A percentile compares a stretch with the other conserved stretches of the same genome.
Evolutionary conservation across 352 stramenopile genomes (phyloP).

Genomic region (Pythium folliculosum): DNA sequence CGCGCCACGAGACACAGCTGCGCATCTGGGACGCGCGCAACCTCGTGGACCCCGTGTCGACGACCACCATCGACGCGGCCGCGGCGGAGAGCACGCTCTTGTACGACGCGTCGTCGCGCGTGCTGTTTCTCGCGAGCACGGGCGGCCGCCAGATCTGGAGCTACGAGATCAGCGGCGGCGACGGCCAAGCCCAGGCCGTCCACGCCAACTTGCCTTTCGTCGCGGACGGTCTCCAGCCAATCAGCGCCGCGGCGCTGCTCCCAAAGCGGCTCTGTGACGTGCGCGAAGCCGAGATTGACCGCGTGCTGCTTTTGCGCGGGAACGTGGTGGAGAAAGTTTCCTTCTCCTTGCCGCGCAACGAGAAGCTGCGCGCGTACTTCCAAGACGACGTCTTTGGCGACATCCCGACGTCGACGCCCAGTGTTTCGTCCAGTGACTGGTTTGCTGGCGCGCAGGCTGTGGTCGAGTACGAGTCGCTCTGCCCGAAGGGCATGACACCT

Average conservation of each 20-base stretch:
- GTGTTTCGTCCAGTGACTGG: constrained; percentile 46
- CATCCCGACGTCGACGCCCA: constrained; percentile 34
- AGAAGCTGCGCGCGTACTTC: constrained; percentile 74
- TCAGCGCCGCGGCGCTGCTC: constrained; percentile 60
- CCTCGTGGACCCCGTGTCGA: constrained; percentile 62
- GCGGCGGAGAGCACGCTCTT: constrained; percentile 48
- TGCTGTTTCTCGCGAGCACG: constrained; percentile 70
- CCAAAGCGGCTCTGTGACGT: constrained; percentile 70
- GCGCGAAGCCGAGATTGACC: constrained; percentile 63
- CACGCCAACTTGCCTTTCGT: constrained; percentile 70
- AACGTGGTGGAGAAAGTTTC: constrained; percentile 54
- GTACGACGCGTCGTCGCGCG: constrained; percentile 64
- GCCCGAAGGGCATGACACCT: constrained; percentile 57
- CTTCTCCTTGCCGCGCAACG: constrained; percentile 66
- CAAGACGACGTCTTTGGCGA: constrained; percentile 77
- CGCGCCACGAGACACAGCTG: constrained; percentile 66
- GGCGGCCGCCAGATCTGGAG: constrained; percentile 75
- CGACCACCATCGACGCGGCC: constrained; percentile 39
- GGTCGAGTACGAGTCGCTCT: constrained; percentile 56
- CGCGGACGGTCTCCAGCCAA: constrained; percentile 46
- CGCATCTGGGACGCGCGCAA: constrained; percentile 74
- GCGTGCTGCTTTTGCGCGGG: constrained; percentile 61
- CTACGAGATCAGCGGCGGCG: constrained; percentile 59
- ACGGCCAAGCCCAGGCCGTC: constrained; percentile 29
- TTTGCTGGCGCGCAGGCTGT: constrained; percentile 46